Percentiles rank a stretch among this genome's conserved stretches.
Conservation (phyloP, 257 asterid genomes). For the Paraleonurus japonicus region DNA sequence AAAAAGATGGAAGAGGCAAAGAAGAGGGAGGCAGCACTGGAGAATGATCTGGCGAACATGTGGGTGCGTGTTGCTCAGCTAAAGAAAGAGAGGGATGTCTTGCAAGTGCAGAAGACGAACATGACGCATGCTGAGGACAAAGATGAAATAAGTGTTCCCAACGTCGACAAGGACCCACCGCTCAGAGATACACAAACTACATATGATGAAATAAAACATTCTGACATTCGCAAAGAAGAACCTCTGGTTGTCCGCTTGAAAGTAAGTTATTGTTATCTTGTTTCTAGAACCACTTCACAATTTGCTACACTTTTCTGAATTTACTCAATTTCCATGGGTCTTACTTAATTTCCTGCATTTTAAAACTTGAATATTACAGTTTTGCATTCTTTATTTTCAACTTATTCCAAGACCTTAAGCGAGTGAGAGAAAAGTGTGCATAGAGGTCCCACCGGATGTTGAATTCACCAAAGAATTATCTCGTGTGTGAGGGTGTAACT, state of each 20-base stretch:
- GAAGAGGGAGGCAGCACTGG: slow-evolving; percentile 79
- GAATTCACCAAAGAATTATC: too few relatives aligned
- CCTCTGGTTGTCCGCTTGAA: slow-evolving; percentile 82
- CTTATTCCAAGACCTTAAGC: too few relatives aligned
- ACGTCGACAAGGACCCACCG: slow-evolving; percentile 37
- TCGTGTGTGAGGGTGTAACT: background rate
- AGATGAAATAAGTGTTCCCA: slow-evolving; percentile 36
- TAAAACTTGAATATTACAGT: too few relatives aligned
- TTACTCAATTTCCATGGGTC: background rate
- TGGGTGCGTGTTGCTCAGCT: slow-evolving; percentile 97
- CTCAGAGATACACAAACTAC: slow-evolving; percentile 29
- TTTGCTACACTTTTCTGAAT: background rate
- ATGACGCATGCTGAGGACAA: slow-evolving; percentile 34
- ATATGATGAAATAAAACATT: slow-evolving; percentile 37
- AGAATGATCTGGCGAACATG: slow-evolving; percentile 93
- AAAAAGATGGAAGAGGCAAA: slow-evolving; percentile 77
- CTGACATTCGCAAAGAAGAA: slow-evolving; percentile 59
- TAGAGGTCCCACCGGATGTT: too few relatives aligned
- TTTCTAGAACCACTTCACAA: background rate
- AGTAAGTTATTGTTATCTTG: slow-evolving; percentile 39
- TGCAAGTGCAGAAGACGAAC: slow-evolving; percentile 38
- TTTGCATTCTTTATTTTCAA: too few relatives aligned
- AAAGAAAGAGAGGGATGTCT: slow-evolving; percentile 56
- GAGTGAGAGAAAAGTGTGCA: too few relatives aligned
- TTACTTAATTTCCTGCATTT: too few relatives aligned